These are phyloP conservation scores for Fraxinus baroniana DNA, from an alignment of 305 asterid species.

Conservation along the genomic window DNA sequence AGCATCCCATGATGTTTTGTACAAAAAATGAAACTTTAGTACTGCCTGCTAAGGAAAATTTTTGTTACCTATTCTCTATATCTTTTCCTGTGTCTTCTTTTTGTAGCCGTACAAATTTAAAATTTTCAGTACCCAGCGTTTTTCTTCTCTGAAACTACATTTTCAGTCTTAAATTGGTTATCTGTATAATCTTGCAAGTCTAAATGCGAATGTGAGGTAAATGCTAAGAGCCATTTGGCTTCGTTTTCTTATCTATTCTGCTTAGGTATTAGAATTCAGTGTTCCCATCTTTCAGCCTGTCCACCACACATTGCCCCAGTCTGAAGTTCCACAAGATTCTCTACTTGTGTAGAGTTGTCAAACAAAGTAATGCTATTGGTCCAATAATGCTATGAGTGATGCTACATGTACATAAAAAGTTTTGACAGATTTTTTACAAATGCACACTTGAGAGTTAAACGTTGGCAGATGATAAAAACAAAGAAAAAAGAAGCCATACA, in stretches of 20 bases:
- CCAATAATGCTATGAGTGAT: neutral
- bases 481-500: too few relatives aligned
- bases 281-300: neutral
- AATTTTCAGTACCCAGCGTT: neutral
- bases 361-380: neutral
- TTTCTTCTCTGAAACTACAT: neutral
- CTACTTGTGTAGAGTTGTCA: too few relatives aligned
- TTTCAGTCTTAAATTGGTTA: neutral
- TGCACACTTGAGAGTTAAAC: too few relatives aligned
- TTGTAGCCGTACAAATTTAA: neutral
- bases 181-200: neutral
- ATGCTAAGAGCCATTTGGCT: neutral
- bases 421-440: too few relatives aligned
- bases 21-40: constrained; percentile 24
- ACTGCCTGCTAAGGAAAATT: constrained; percentile 16
- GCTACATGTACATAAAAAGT: too few relatives aligned
- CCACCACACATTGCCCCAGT: neutral
- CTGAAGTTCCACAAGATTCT: neutral
- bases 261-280: constrained; percentile 1
- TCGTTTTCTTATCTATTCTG: neutral
- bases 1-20: constrained; percentile 15
- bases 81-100: neutral
- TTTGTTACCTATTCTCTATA: constrained; percentile 27
- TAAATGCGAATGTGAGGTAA: constrained; percentile 25
- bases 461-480: too few relatives aligned